Evolutionary conservation across 768 basidiomycete genomes (phyloP), one percentile per base, ranked within the genome.

Genomic region (Russula earlei): DNA sequence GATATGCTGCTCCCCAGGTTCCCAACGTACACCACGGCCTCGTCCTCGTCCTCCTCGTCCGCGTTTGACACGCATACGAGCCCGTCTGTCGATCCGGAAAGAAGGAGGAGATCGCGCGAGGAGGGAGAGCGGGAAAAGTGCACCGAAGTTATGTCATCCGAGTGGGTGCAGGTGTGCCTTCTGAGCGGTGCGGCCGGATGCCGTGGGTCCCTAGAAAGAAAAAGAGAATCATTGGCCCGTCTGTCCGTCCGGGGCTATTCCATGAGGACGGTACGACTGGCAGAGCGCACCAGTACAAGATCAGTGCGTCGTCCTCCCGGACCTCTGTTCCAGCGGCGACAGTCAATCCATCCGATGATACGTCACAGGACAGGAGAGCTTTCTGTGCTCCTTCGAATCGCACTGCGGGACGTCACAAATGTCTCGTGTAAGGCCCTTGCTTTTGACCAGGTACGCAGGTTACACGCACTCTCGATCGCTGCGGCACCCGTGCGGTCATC

Each of bases 71-170:
- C 77, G 54, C 82, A 81, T 15, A 97, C 67, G 19, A 96, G 72
- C 2, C 93, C 93, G 61, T 97, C 93, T 0, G 90, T 82, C 0
- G 90, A 91, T 0, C 82, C 81, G 6, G 91, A 90, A n/a, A 95
- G n/a, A n/a, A 69, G 76, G 5, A 94, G 67, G 31, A 82, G 54
- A 33, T 52, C 49, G 42, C 33, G 33, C 1, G 52, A 45, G 1
- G 60, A 36, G 34, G 59, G 56, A 34, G 59, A 56, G 17, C 42
- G 48, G 58, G 47, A 63, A 72, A 70, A 88, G 51, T 79, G 77
- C 0, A 95, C 68, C 5, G 80, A 75, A 0, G 93, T 95, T 54
- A 97, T 81, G 65, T 97, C 93, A 68, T 97, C 93, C 3, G 92
- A 94, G 65, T 97, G 93, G 0, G 91, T 91, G 3, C 87, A 89